phyloP scores from a whole-genome alignment of 352 stramenopile genomes.

The Aphanomyces astaci region DNA sequence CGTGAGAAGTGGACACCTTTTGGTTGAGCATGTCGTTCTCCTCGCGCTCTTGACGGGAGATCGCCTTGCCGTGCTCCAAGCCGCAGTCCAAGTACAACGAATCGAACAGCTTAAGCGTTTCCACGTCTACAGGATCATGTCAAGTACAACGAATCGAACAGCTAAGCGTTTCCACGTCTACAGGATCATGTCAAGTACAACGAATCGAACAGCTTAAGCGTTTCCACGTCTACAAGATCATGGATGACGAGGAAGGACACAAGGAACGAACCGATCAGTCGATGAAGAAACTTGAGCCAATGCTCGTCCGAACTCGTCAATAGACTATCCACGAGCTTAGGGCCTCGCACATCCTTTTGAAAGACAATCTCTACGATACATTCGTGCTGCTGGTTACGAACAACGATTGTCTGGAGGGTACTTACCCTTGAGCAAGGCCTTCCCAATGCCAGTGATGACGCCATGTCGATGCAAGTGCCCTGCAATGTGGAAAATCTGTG shows the following conservation, averaged over 20 bases:
- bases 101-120: constrained; percentile 32
- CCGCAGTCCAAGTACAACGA: constrained; percentile 32
- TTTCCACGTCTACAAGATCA: neutral
- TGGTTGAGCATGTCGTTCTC: constrained; percentile 25
- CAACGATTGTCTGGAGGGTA: neutral
- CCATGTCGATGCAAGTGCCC: constrained; percentile 17
- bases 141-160: no score
- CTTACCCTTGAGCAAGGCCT: constrained; percentile 29
- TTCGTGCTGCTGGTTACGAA: neutral
- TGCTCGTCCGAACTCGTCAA: neutral
- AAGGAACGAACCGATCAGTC: constrained; percentile 15
- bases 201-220: constrained; percentile 31
- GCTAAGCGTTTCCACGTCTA: no score
- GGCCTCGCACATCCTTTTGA: constrained; percentile 22
- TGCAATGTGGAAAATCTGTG: constrained; percentile 14
- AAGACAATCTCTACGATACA: constrained; percentile 25
- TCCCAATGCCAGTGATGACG: constrained; percentile 28
- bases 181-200: constrained; percentile 26
- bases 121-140: no score
- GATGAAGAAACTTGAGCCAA: constrained; percentile 8
- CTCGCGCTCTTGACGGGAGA: constrained; percentile 37
- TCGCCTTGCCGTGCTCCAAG: constrained; percentile 36
- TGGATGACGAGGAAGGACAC: neutral
- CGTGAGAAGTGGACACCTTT: constrained; percentile 1
- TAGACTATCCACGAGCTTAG: constrained; percentile 17